phyloP scores from a whole-genome alignment of 176 grass and related monocot genomes.

The Thalia dealbata region DNA sequence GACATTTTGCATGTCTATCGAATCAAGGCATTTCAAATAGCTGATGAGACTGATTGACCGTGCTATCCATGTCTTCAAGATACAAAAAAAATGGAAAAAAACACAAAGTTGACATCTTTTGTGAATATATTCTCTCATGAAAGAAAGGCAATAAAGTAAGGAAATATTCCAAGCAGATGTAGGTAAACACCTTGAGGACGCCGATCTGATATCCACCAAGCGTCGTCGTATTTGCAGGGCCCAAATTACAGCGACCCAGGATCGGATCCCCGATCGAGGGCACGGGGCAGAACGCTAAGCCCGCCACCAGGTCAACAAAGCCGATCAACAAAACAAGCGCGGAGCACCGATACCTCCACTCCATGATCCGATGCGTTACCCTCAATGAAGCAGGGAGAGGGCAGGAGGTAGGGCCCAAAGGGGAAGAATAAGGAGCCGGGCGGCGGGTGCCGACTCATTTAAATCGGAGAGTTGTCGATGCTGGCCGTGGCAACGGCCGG shows the following conservation, averaged over 20 bases:
- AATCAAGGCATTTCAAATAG: neutral
- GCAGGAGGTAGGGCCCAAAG: neutral
- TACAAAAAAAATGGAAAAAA: neutral
- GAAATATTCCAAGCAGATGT: neutral
- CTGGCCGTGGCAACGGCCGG: neutral
- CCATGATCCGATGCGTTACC: neutral
- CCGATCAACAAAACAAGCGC: neutral
- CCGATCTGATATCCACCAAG: conserved; percentile 33
- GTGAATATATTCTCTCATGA: neutral
- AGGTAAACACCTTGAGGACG: conserved; percentile 46
- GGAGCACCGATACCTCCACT: neutral
- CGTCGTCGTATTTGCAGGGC: conserved; percentile 8
- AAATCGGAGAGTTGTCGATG: neutral
- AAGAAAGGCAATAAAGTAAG: neutral
- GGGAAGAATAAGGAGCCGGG: neutral
- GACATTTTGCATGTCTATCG: neutral
- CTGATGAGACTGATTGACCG: neutral
- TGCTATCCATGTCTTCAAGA: neutral
- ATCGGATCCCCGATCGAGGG: conserved; percentile 17
- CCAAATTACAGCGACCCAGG: conserved; percentile 31
- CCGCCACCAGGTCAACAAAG: neutral
- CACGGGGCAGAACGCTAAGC: conserved; percentile 23
- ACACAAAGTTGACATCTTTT: neutral
- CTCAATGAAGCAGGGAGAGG: neutral
- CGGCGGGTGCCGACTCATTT: neutral